Evolutionary conservation across 441 rosid species (phyloP).

Genomic region (Caryocar brasiliense): DNA sequence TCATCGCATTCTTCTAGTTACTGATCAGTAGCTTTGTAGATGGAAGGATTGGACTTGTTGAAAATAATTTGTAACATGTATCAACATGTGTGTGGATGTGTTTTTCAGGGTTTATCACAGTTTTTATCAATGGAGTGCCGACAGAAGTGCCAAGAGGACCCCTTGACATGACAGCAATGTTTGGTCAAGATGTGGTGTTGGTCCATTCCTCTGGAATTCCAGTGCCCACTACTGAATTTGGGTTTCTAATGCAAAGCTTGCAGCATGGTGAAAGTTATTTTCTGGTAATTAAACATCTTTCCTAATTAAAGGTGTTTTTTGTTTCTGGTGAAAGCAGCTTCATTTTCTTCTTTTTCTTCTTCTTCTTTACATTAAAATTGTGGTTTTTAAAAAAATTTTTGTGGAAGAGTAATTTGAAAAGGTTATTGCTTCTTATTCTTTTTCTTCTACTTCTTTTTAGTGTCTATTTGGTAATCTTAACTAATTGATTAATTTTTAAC

Average conservation of each 20-base stretch:
- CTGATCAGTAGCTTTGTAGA: no score
- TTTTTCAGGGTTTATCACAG: slow-evolving; percentile 52
- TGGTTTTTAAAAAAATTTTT: not conserved
- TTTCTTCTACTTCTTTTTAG: no score
- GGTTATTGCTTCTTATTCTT: no score
- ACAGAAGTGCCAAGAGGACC: slow-evolving; percentile 78
- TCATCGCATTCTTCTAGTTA: no score
- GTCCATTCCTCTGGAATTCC: slow-evolving; percentile 75
- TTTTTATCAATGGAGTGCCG: slow-evolving; percentile 71
- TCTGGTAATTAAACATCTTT: slow-evolving; percentile 37
- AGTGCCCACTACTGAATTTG: slow-evolving; percentile 65
- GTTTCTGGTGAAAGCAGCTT: not conserved
- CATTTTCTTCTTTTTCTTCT: not conserved
- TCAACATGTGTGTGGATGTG: no score
- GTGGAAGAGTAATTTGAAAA: not conserved
- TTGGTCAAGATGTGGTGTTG: slow-evolving; percentile 62
- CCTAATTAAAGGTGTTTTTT: not conserved
- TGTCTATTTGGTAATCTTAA: no score
- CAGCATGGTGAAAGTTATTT: slow-evolving; percentile 90
- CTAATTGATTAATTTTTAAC: no score
- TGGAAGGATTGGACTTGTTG: no score
- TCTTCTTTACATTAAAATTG: not conserved
- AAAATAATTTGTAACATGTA: no score
- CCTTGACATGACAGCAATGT: slow-evolving; percentile 59
- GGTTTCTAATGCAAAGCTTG: slow-evolving; percentile 63